These are phyloP conservation scores for Didymella keratinophila DNA, from an alignment of 2,329 filamentous ascomycete species.

Conservation along the genomic window DNA sequence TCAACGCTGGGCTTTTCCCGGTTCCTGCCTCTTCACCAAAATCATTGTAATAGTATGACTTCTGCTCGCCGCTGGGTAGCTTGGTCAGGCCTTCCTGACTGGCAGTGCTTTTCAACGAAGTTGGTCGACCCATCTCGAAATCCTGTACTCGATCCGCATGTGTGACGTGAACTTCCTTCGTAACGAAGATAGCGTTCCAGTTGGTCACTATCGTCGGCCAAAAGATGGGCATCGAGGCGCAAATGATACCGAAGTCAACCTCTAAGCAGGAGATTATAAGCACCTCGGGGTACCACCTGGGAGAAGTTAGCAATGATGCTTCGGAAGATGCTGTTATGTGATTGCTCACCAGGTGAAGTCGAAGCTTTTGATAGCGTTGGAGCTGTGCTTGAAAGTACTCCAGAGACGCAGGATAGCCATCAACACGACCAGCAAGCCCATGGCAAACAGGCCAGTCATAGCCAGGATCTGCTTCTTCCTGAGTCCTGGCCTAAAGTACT, in stretches of 20 bases:
- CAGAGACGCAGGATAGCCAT: constrained; percentile 43
- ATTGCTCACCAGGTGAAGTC: constrained; percentile 40
- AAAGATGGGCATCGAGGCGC: constrained; percentile 49
- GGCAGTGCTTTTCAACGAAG: constrained; percentile 30
- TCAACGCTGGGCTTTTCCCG: constrained; percentile 10
- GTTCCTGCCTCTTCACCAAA: constrained; percentile 20
- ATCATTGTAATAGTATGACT: constrained; percentile 20
- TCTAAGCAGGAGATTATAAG: constrained; percentile 46
- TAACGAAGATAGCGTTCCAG: constrained; percentile 45
- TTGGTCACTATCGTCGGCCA: constrained; percentile 44
- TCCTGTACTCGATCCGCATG: constrained; percentile 30
- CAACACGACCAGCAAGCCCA: constrained; percentile 40
- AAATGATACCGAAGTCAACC: constrained; percentile 48
- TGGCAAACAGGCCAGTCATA: constrained; percentile 32
- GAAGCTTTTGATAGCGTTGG: constrained; percentile 20
- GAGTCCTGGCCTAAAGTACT: constrained; percentile 30
- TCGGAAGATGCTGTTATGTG: neutral
- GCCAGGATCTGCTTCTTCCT: constrained; percentile 31
- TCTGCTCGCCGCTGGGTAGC: constrained; percentile 15
- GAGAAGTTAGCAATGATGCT: neutral
- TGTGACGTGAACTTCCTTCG: constrained; percentile 44
- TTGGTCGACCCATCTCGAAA: constrained; percentile 32
- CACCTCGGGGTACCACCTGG: constrained; percentile 35
- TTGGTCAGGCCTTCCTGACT: constrained; percentile 36
- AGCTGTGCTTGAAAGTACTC: constrained; percentile 33